Percentiles rank a stretch among this genome's conserved stretches.
These are phyloP conservation scores for Niebla homalea DNA, from an alignment of 495 filamentous ascomycete genomes.

Conservation along the genomic window DNA sequence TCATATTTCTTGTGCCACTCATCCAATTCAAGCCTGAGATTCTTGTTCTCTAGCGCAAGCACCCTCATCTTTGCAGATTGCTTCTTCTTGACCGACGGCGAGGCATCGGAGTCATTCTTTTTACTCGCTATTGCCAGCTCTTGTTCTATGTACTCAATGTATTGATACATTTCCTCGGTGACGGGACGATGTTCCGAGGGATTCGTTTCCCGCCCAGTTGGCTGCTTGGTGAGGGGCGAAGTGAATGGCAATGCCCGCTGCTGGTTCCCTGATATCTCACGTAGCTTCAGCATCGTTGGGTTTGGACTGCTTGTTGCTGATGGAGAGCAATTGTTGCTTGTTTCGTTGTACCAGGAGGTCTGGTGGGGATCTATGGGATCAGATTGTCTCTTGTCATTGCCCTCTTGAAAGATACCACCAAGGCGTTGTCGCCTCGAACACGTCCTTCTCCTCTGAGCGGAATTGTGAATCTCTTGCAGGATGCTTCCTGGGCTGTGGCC, in stretches of 20 bases:
- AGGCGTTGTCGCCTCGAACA: constrained; percentile 10
- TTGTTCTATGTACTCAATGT: constrained; percentile 37
- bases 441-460: constrained; percentile 13
- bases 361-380: background rate
- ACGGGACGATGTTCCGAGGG: constrained; percentile 10
- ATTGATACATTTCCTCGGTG: constrained; percentile 23
- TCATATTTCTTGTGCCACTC: constrained; percentile 34
- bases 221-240: constrained; percentile 14
- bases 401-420: constrained; percentile 15
- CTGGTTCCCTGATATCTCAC: constrained; percentile 13
- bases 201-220: constrained; percentile 5
- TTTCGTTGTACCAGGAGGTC: constrained; percentile 14
- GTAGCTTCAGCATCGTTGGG: constrained; percentile 10
- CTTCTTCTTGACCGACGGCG: constrained; percentile 21
- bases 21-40: constrained; percentile 23
- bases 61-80: constrained; percentile 27
- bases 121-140: constrained; percentile 29
- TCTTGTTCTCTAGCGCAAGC: constrained; percentile 22
- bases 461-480: constrained; percentile 22
- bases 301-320: background rate
- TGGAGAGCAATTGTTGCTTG: constrained; percentile 12
- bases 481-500: constrained; percentile 17
- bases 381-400: constrained; percentile 1
- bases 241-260: too few relatives aligned
- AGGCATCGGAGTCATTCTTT: constrained; percentile 26